Conservation (phyloP, 805 yeast genomes). For the Pichia cabralensis region DNA sequence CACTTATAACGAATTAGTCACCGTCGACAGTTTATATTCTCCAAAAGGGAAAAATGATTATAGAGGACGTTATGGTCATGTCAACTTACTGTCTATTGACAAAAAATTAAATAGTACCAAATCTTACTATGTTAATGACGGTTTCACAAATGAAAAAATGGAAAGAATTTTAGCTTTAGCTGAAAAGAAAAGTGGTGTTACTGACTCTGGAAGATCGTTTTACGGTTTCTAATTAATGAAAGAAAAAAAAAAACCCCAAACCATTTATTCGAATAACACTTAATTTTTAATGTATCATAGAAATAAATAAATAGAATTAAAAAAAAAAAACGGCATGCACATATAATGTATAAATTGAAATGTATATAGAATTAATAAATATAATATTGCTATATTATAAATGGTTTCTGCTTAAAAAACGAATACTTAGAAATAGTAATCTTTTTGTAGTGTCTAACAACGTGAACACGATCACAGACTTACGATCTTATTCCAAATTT, state of each 20-base stretch:
- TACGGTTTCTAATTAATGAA: constrained; percentile 9
- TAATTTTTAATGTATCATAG: too few relatives aligned
- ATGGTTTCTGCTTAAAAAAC: too few relatives aligned
- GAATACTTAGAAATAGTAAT: too few relatives aligned
- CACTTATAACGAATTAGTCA: constrained; percentile 52
- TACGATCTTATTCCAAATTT: constrained; percentile 4
- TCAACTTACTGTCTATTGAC: constrained; percentile 36
- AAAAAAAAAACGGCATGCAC: neutral
- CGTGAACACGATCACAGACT: too few relatives aligned
- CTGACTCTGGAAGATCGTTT: constrained; percentile 52
- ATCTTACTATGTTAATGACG: constrained; percentile 53
- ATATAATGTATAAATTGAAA: too few relatives aligned
- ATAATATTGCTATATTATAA: too few relatives aligned
- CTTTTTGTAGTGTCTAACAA: too few relatives aligned
- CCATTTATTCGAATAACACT: too few relatives aligned
- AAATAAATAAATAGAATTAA: neutral
- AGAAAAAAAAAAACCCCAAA: too few relatives aligned
- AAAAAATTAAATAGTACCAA: constrained; percentile 27
- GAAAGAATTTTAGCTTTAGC: constrained; percentile 80
- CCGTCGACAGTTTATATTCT: constrained; percentile 36
- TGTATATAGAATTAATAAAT: too few relatives aligned
- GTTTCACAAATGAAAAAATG: constrained; percentile 75
- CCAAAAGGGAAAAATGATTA: constrained; percentile 18
- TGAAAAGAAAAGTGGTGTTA: constrained; percentile 52
- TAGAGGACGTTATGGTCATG: constrained; percentile 36